Conservation (phyloP, 345 rosid genomes). For the Gossypium raimondii region DNA sequence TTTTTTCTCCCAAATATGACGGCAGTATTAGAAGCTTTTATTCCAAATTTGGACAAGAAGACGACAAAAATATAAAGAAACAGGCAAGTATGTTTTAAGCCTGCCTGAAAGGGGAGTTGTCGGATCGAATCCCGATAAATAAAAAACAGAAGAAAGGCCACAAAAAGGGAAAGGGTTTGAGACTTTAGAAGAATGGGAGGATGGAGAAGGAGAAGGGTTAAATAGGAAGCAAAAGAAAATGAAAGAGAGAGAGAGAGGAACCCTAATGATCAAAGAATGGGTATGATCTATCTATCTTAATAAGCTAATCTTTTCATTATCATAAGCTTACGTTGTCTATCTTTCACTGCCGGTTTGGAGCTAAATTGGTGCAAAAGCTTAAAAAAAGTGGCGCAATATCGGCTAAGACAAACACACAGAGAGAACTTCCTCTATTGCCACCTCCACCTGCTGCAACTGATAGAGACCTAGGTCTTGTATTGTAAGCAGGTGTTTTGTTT, state of each 20-base stretch:
- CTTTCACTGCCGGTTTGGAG: conserved; percentile 38
- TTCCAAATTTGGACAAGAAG: conserved; percentile 7
- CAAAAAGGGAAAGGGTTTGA: conserved; percentile 10
- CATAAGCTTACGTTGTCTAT: conserved; percentile 37
- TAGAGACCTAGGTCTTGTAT: conserved; percentile 26
- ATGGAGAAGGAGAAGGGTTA: conserved; percentile 33
- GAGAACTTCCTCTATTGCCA: conserved; percentile 17
- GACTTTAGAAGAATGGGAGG: conserved; percentile 24
- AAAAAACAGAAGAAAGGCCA: background rate
- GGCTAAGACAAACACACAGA: conserved; percentile 20
- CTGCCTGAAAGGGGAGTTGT: conserved; percentile 17
- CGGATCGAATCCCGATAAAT: conserved; percentile 45
- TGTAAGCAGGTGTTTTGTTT: background rate
- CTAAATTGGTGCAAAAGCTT: conserved; percentile 56
- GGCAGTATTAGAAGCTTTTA: background rate
- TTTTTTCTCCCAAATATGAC: background rate
- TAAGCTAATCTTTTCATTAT: conserved; percentile 25
- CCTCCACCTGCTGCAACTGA: conserved; percentile 58
- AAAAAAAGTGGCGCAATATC: conserved; percentile 38
- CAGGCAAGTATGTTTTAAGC: background rate
- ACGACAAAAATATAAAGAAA: conserved; percentile 10
- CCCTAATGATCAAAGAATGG: conserved; percentile 34
- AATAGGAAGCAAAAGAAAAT: conserved; percentile 23
- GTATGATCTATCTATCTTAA: conserved; percentile 11
- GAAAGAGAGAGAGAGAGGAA: background rate